phyloP scores from a whole-genome alignment of 805 yeast genomes.

The Hanseniaspora taiwanica region DNA sequence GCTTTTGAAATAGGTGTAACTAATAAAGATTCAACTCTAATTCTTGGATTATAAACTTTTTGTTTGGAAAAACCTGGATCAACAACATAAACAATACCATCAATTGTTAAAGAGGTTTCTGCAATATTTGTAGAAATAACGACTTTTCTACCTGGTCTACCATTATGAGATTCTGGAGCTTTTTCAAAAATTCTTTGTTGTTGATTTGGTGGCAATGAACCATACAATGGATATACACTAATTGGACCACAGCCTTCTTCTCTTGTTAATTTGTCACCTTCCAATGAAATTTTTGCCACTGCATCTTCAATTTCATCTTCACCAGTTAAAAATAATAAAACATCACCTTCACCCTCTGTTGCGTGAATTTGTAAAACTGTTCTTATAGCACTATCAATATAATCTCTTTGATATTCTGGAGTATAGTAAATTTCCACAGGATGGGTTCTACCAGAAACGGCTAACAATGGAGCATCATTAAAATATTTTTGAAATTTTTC shows the following conservation, averaged over 20 bases:
- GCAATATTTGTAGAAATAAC: constrained; percentile 92
- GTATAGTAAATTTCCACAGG: constrained; percentile 96
- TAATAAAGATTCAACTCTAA: constrained; percentile 83
- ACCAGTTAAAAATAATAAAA: constrained; percentile 79
- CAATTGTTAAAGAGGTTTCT: constrained; percentile 93
- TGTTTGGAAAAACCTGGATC: constrained; percentile 97
- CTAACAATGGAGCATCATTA: constrained; percentile 81
- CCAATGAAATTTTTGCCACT: constrained; percentile 73
- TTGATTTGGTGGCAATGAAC: constrained; percentile 91
- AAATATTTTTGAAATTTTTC: constrained; percentile 88
- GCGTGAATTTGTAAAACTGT: constrained; percentile 96
- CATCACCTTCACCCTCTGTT: constrained; percentile 88
- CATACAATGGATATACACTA: constrained; percentile 84
- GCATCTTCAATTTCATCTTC: constrained; percentile 98
- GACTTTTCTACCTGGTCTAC: constrained; percentile 90
- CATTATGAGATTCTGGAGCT: constrained; percentile 64
- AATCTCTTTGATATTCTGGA: constrained; percentile 91
- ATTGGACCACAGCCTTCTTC: constrained; percentile 88
- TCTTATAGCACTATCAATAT: constrained; percentile 86
- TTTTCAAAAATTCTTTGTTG: constrained; percentile 89
- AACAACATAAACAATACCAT: constrained; percentile 92
- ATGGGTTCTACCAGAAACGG: constrained; percentile 96
- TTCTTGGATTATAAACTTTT: constrained; percentile 91
- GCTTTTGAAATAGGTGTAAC: constrained; percentile 97
- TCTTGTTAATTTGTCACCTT: constrained; percentile 76